A percentile compares a stretch with the other conserved stretches of the same genome.
These are phyloP conservation scores for Ophiostoma perfectum DNA, from an alignment of 2,329 filamentous ascomycete genomes.

Conservation along the genomic window DNA sequence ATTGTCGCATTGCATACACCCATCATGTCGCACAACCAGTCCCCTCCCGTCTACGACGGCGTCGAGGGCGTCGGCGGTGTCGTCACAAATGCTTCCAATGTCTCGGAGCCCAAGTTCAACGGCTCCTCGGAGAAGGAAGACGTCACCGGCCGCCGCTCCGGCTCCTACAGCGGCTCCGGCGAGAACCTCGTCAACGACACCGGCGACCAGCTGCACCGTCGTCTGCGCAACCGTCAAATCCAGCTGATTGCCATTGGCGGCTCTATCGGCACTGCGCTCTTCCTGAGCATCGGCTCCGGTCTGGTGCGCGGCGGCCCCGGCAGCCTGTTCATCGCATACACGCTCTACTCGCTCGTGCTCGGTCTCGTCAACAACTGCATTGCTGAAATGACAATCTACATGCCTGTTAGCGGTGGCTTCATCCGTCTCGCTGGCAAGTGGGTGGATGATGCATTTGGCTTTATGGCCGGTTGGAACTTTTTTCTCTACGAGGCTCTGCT, in stretches of 20 bases:
- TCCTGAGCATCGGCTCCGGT: slow-evolving; percentile 57
- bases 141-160: background rate
- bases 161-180: slow-evolving; percentile 15
- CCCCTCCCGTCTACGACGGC: background rate
- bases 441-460: slow-evolving; percentile 61
- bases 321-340: slow-evolving; percentile 52
- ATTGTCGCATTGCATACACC: background rate
- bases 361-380: slow-evolving; percentile 60
- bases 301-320: slow-evolving; percentile 29
- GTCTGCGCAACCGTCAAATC: slow-evolving; percentile 50
- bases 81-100: background rate
- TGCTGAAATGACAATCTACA: slow-evolving; percentile 59
- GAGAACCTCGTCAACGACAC: slow-evolving; percentile 33
- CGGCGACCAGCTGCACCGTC: slow-evolving; percentile 38
- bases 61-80: background rate
- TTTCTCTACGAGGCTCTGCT: slow-evolving; percentile 40
- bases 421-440: slow-evolving; percentile 60
- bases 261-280: slow-evolving; percentile 54
- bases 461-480: slow-evolving; percentile 46
- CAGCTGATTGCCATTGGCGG: slow-evolving; percentile 56
- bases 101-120: background rate
- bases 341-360: slow-evolving; percentile 50
- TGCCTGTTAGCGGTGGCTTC: slow-evolving; percentile 59
- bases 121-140: slow-evolving; percentile 1
- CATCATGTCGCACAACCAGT: slow-evolving; percentile 9